phyloP scores from a whole-genome alignment of 208 protist species.

The Leishmania turanica region DNA sequence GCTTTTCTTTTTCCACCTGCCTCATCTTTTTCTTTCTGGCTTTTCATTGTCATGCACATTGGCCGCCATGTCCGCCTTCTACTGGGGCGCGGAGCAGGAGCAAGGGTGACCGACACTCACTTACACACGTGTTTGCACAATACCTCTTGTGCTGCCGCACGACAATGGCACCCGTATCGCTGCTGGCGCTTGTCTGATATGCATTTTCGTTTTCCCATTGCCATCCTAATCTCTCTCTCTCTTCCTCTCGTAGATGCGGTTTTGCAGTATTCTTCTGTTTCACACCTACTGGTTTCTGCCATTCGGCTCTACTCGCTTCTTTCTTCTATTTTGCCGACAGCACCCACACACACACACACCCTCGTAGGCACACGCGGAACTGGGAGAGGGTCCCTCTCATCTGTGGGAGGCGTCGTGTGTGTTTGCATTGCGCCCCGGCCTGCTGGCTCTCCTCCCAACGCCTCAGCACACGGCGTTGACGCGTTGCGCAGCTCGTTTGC shows the following conservation, averaged over 20 bases:
- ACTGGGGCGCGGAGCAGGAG: neutral
- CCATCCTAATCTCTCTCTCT: neutral
- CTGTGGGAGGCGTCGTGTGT: neutral
- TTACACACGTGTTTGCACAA: neutral
- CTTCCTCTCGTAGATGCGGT: neutral
- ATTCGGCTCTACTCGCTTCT: neutral
- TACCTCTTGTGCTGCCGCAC: neutral
- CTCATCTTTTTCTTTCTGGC: neutral
- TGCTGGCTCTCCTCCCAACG: too few species aligned
- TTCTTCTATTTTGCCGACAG: neutral
- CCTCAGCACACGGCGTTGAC: neutral
- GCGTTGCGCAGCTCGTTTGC: neutral
- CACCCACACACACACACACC: neutral
- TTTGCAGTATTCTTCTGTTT: neutral
- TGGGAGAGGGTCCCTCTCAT: neutral
- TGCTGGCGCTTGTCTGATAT: neutral
- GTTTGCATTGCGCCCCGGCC: neutral
- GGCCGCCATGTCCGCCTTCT: neutral
- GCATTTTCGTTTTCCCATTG: neutral
- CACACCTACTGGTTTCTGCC: neutral
- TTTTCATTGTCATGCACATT: neutral
- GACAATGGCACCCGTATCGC: neutral
- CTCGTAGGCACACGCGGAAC: neutral
- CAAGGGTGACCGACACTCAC: neutral
- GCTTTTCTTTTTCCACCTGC: neutral